Evolutionary conservation across 2,329 filamentous ascomycete species (phyloP).

Genomic region (Verticillium albo-atrum): DNA sequence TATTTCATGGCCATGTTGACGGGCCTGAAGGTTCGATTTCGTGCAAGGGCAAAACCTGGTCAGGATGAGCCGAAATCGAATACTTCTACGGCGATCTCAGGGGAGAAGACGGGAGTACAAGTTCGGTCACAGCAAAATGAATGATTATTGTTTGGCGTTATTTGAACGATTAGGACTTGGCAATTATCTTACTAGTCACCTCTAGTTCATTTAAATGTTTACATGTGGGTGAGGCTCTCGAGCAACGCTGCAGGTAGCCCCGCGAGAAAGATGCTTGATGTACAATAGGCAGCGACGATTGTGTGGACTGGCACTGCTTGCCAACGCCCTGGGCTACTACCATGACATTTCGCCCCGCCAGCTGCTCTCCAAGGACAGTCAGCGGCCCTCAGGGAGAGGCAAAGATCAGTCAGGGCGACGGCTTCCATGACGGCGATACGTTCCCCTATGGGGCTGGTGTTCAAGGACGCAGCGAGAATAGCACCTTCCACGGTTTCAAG

Average conservation of each 20-base stretch:
- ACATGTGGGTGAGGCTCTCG: too few relatives aligned
- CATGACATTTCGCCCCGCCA: neutral
- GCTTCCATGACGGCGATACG: conserved; percentile 31
- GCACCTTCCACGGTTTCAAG: conserved; percentile 25
- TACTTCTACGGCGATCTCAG: neutral
- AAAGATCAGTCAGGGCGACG: conserved; percentile 35
- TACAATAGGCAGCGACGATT: too few relatives aligned
- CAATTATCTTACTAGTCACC: neutral
- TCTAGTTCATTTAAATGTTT: too few relatives aligned
- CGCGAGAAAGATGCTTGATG: too few relatives aligned
- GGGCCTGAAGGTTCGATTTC: conserved; percentile 38
- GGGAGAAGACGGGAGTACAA: neutral
- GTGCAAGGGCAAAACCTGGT: conserved; percentile 3
- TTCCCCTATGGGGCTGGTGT: conserved; percentile 22
- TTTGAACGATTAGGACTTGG: too few relatives aligned
- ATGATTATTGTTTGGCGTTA: too few relatives aligned
- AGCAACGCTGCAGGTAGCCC: too few relatives aligned
- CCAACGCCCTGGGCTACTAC: neutral
- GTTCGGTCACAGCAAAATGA: too few relatives aligned
- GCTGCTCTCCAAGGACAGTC: neutral
- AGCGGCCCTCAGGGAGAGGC: neutral
- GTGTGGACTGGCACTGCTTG: too few relatives aligned
- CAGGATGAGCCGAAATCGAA: neutral
- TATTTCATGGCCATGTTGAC: conserved; percentile 52
- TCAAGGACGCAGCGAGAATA: conserved; percentile 5